Percentiles rank a stretch among this genome's conserved stretches.
Evolutionary conservation across 306 rosid genomes (phyloP).

Genomic region (Pachyrhizus erosus): DNA sequence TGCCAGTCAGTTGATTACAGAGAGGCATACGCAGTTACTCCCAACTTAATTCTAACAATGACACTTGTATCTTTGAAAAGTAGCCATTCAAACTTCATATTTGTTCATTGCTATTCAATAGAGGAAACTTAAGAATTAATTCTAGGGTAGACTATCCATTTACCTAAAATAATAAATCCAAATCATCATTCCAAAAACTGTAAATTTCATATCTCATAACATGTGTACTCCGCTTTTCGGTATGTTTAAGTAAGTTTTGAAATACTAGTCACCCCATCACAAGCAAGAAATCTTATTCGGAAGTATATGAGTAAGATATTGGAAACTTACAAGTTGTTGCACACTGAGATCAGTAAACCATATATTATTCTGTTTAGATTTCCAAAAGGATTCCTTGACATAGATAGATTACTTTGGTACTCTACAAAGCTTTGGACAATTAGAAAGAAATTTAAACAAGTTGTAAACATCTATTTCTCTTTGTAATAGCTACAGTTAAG

Average conservation of each 20-base stretch:
- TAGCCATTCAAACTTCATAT: conserved; percentile 24
- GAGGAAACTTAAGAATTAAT: not conserved
- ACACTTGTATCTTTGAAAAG: not conserved
- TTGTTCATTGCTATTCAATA: not conserved
- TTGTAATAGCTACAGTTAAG: not conserved
- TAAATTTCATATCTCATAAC: conserved; percentile 10
- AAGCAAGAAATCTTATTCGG: not conserved
- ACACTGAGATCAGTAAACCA: not conserved
- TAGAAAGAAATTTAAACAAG: not conserved
- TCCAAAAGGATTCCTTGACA: not conserved
- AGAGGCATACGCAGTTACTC: not conserved
- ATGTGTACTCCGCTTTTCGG: not conserved
- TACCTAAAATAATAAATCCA: conserved; percentile 10
- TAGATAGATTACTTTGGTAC: conserved; percentile 21
- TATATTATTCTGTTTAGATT: not conserved
- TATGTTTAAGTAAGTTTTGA: not conserved
- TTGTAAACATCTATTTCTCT: not conserved
- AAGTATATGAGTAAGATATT: conserved; percentile 1
- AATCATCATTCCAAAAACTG: not conserved
- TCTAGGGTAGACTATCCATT: conserved; percentile 7
- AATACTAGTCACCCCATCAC: not conserved
- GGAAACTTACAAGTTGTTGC: not conserved
- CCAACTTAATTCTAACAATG: conserved; percentile 6
- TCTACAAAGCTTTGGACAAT: not conserved
- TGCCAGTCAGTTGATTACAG: conserved; percentile 2